phyloP scores from a whole-genome alignment of 176 grass and related monocot genomes.

The Aegilops tauschii region DNA sequence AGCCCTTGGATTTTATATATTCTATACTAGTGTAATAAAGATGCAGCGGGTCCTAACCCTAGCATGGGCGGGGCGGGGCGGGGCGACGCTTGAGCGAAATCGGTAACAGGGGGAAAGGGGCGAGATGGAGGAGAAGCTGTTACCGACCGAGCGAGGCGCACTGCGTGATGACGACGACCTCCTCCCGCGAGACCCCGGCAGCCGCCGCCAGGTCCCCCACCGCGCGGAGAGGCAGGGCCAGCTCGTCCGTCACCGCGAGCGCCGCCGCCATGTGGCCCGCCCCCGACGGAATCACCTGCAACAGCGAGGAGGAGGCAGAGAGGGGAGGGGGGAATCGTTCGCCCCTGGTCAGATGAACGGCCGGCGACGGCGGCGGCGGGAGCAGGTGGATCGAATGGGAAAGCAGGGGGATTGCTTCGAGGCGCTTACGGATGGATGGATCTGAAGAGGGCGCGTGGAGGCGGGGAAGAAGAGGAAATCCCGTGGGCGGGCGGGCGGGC shows the following conservation, averaged over 20 bases:
- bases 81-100: too few relatives aligned
- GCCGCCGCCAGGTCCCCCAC: constrained; percentile 54
- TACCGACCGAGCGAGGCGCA: constrained; percentile 70
- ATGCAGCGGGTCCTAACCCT: too few relatives aligned
- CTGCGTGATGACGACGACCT: constrained; percentile 72
- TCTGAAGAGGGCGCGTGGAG: neutral
- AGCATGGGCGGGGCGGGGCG: too few relatives aligned
- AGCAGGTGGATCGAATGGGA: neutral
- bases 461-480: neutral
- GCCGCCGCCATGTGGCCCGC: constrained; percentile 26
- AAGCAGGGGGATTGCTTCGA: too few relatives aligned
- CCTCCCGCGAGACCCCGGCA: constrained; percentile 52
- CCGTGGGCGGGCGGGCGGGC: too few relatives aligned
- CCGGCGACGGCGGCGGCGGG: too few relatives aligned
- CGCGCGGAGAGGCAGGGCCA: constrained; percentile 55
- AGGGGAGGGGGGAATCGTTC: too few relatives aligned
- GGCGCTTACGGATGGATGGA: neutral
- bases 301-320: too few relatives aligned
- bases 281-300: neutral
- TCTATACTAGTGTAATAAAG: too few relatives aligned
- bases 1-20: too few relatives aligned
- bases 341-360: too few relatives aligned
- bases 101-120: too few relatives aligned
- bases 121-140: neutral
- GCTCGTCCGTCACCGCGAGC: constrained; percentile 68